phyloP scores from a whole-genome alignment of 2,329 filamentous ascomycete genomes.

The Didymella segeticola region DNA sequence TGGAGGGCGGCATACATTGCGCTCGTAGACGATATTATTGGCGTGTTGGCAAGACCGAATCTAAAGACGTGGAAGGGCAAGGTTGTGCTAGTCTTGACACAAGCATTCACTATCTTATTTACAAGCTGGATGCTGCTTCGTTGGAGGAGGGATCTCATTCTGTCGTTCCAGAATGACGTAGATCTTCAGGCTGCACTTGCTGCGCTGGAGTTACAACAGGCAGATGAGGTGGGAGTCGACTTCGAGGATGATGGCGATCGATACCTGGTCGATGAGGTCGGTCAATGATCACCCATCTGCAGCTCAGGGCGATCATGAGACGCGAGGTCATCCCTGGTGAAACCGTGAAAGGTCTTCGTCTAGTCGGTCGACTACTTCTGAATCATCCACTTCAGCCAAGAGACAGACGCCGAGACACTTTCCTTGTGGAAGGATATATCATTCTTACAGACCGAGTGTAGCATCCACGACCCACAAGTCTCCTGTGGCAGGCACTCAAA shows the following conservation, averaged over 20 bases:
- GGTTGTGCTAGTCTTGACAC: constrained; percentile 14
- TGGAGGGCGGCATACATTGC: constrained; percentile 24
- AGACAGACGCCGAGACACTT: not conserved
- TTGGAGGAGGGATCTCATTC: constrained; percentile 1
- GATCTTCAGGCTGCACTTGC: not conserved
- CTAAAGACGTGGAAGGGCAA: constrained; percentile 18
- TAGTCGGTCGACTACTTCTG: not conserved
- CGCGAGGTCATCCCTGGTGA: too few species aligned
- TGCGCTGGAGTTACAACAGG: not conserved
- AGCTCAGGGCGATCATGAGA: not conserved
- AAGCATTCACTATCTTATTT: constrained; percentile 14
- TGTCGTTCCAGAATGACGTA: not conserved
- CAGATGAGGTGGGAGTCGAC: not conserved
- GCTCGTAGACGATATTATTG: constrained; percentile 29
- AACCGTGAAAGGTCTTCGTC: too few species aligned
- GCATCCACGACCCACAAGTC: not conserved
- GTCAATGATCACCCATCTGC: not conserved
- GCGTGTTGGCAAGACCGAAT: constrained; percentile 22
- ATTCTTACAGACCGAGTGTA: too few species aligned
- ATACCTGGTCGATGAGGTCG: not conserved
- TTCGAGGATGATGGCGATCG: constrained; percentile 11
- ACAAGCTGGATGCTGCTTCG: not conserved
- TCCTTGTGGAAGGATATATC: not conserved
- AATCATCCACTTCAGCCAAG: not conserved
- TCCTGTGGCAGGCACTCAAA: not conserved